These are phyloP conservation scores for Suhomyces wounanorum DNA, from an alignment of 1,139 yeast species.

Conservation along the genomic window DNA sequence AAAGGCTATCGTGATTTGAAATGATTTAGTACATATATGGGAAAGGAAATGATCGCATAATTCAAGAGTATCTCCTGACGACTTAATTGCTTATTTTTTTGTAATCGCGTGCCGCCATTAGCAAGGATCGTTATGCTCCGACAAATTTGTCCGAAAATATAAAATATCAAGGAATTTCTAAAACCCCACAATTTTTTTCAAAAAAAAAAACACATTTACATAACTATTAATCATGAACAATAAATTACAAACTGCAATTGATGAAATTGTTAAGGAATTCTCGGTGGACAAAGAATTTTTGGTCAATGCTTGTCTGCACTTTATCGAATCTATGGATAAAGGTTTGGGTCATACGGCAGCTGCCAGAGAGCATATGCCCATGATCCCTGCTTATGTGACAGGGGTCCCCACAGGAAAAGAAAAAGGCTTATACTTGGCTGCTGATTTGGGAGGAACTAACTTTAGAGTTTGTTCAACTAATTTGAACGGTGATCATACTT, in stretches of 20 bases:
- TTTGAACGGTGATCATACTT: constrained; percentile 79
- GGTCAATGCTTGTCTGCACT: constrained; percentile 61
- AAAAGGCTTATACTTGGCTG: constrained; percentile 74
- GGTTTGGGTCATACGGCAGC: constrained; percentile 51
- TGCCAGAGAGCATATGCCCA: constrained; percentile 63
- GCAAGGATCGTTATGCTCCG: constrained; percentile 15
- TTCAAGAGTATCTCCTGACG: constrained; percentile 1
- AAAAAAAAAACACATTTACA: neutral
- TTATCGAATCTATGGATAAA: constrained; percentile 59
- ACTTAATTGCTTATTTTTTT: neutral
- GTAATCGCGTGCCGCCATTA: constrained; percentile 5
- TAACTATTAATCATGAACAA: constrained; percentile 24
- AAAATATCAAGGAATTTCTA: neutral
- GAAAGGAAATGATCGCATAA: too few relatives aligned
- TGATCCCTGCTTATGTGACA: constrained; percentile 88
- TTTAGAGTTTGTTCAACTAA: constrained; percentile 85
- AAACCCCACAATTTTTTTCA: neutral
- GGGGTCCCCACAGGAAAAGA: constrained; percentile 81
- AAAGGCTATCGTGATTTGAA: too few relatives aligned
- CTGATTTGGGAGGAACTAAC: constrained; percentile 87
- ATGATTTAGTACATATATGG: too few relatives aligned
- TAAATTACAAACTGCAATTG: constrained; percentile 38
- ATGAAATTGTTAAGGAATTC: constrained; percentile 57
- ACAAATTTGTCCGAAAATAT: constrained; percentile 5
- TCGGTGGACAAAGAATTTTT: constrained; percentile 53